These are phyloP conservation scores for Fragaria nilgerrensis DNA, from an alignment of 306 rosid genomes.

Conservation along the genomic window DNA sequence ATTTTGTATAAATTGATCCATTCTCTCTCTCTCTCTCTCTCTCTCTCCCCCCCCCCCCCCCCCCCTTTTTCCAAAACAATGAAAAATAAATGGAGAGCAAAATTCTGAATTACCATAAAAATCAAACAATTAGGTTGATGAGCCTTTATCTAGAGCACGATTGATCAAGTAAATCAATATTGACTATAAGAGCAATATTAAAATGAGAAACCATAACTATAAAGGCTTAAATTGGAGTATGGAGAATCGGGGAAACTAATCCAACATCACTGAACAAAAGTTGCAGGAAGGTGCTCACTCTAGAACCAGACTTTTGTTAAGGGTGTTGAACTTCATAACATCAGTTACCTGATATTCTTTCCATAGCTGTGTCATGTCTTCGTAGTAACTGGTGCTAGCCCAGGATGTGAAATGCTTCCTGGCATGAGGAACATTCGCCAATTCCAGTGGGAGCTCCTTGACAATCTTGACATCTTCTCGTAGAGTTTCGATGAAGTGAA, in stretches of 20 bases:
- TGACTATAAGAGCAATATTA: background rate
- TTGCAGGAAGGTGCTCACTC: background rate
- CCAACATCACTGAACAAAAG: background rate
- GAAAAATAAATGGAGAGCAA: background rate
- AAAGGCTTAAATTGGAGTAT: background rate
- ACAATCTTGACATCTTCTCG: constrained; percentile 63
- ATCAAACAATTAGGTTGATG: background rate
- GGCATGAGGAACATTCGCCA: constrained; percentile 70
- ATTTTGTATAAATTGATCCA: background rate
- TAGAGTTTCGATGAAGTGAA: constrained; percentile 73
- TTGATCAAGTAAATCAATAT: background rate
- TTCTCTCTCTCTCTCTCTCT: background rate
- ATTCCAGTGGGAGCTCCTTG: constrained; percentile 64
- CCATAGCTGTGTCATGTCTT: constrained; percentile 72
- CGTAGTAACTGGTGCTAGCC: constrained; percentile 75
- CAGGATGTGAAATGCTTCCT: constrained; percentile 91
- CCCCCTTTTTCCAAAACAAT: background rate
- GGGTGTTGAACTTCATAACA: background rate
- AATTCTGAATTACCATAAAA: background rate
- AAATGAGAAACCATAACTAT: background rate
- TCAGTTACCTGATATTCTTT: constrained; percentile 71
- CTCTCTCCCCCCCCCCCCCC: no score
- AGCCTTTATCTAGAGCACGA: background rate
- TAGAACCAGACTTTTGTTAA: background rate
- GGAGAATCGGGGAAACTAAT: background rate